Conservation (phyloP, 1,284 basidiomycete genomes). For the Tilletiopsis washingtonensis region DNA sequence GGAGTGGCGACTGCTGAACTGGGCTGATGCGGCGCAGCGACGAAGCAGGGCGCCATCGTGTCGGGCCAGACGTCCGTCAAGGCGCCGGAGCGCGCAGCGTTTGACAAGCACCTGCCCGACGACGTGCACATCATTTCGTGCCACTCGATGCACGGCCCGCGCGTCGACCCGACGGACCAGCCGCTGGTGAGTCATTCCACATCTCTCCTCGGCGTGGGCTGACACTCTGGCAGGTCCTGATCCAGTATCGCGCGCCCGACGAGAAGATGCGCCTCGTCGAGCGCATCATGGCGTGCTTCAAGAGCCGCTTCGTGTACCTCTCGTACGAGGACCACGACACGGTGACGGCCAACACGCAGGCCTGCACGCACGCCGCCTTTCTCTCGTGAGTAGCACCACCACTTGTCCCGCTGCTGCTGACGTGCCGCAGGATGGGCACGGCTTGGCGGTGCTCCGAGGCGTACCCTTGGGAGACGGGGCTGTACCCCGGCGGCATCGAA, state of each 20-base stretch:
- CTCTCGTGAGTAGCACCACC: conserved; percentile 66
- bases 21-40: conserved; percentile 55
- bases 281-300: conserved; percentile 70
- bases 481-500: conserved; percentile 96
- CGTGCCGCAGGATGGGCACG: conserved; percentile 74
- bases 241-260: conserved; percentile 73
- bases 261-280: conserved; percentile 72
- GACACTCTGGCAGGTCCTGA: conserved; percentile 71
- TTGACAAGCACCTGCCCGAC: conserved; percentile 75
- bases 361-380: conserved; percentile 95
- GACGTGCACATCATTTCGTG: conserved; percentile 86
- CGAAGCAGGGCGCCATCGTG: conserved; percentile 84
- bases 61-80: conserved; percentile 95
- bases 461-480: conserved; percentile 89
- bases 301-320: conserved; percentile 76
- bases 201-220: conserved; percentile 1
- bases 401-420: neutral
- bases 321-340: conserved; percentile 92
- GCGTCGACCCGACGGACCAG: conserved; percentile 81
- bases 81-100: conserved; percentile 81
- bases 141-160: conserved; percentile 90
- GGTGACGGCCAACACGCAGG: conserved; percentile 96
- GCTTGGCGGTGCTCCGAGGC: conserved; percentile 72
- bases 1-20: neutral
- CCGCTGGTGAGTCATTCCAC: conserved; percentile 64